A percentile compares a stretch with the other conserved stretches of the same genome.
These are phyloP conservation scores for Spinacia oleracea DNA, from an alignment of 179 eudicot genomes.

Conservation along the genomic window DNA sequence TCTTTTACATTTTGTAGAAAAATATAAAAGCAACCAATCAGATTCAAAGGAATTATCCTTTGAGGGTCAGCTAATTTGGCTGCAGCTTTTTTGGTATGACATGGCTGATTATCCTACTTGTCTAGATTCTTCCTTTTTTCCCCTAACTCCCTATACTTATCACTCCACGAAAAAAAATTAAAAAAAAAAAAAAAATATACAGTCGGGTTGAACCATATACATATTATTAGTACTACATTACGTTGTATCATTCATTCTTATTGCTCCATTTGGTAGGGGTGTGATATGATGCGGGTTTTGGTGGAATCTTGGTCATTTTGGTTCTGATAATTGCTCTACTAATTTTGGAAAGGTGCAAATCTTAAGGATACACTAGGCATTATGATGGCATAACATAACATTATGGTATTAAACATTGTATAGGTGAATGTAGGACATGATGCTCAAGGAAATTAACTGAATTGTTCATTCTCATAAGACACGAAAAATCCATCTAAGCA, in stretches of 20 bases:
- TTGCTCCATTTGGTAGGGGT: constrained; percentile 7
- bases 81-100: constrained; percentile 33
- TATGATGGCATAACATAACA: background rate
- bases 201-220: constrained; percentile 15
- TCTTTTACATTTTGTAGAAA: constrained; percentile 15
- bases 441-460: constrained; percentile 1
- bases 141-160: constrained; percentile 15
- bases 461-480: constrained; percentile 15
- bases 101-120: constrained; percentile 34
- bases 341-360: constrained; percentile 1
- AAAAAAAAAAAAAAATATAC: background rate
- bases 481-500: constrained; percentile 8
- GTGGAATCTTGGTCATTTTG: constrained; percentile 18
- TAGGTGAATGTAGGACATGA: background rate
- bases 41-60: constrained; percentile 5
- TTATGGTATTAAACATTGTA: too few species aligned
- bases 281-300: constrained; percentile 10
- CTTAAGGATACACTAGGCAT: background rate
- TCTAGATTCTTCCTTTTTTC: constrained; percentile 26
- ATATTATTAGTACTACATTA: constrained; percentile 11
- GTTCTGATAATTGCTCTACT: constrained; percentile 11
- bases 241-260: background rate
- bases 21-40: constrained; percentile 21
- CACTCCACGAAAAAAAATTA: background rate
- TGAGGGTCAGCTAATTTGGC: constrained; percentile 34